Evolutionary conservation across 257 asterid species (phyloP).

Genomic region (Primulina huaijiensis): DNA sequence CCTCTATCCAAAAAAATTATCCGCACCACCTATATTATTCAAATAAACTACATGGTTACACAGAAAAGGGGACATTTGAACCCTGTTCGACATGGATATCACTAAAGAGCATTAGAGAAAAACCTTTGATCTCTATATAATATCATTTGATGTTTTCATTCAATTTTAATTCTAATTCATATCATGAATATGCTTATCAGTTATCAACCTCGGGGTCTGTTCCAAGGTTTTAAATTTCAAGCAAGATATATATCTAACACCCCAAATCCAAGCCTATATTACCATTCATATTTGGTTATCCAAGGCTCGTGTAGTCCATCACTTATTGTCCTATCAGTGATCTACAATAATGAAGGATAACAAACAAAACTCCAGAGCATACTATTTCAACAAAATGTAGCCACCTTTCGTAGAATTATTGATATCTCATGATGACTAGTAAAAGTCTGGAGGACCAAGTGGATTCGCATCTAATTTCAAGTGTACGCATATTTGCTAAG

Average conservation of each 20-base stretch:
- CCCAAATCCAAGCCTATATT: background rate
- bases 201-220: background rate
- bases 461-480: background rate
- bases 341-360: background rate
- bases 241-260: background rate
- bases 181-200: background rate
- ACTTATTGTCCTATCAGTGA: background rate
- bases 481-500: background rate
- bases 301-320: background rate
- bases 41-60: background rate
- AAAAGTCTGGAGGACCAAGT: background rate
- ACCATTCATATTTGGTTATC: background rate
- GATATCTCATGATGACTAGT: background rate
- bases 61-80: background rate
- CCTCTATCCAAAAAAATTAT: background rate
- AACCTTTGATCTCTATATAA: background rate
- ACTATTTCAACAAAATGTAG: background rate
- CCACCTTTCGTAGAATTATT: background rate
- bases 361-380: background rate
- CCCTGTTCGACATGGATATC: background rate
- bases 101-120: background rate
- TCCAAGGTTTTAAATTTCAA: slow-evolving; percentile 3
- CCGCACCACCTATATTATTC: background rate
- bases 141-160: slow-evolving; percentile 11
- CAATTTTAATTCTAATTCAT: slow-evolving; percentile 2